Evolutionary conservation across 2,329 filamentous ascomycete genomes (phyloP).

Genomic region (Alternaria triticina): DNA sequence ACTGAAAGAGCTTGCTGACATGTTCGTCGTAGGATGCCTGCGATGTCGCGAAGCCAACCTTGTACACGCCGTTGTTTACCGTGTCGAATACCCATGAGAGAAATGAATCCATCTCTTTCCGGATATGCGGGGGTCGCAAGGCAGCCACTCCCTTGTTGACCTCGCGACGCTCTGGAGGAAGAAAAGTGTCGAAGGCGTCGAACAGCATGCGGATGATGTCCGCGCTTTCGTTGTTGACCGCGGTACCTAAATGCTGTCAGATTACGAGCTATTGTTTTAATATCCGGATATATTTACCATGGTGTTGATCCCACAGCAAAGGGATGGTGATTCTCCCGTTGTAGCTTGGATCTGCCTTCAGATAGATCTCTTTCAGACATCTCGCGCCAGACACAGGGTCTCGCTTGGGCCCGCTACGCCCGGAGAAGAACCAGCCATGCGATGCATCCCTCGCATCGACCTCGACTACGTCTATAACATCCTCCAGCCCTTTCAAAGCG

Average conservation of each 20-base stretch:
- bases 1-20: constrained; percentile 73
- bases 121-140: constrained; percentile 71
- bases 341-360: constrained; percentile 64
- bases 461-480: constrained; percentile 57
- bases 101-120: constrained; percentile 72
- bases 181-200: constrained; percentile 39
- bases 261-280: not conserved
- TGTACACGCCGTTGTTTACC: constrained; percentile 63
- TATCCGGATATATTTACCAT: constrained; percentile 24
- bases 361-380: constrained; percentile 70
- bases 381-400: constrained; percentile 42
- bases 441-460: constrained; percentile 44
- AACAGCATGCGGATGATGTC: constrained; percentile 46
- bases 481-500: constrained; percentile 58
- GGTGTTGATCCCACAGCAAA: constrained; percentile 73
- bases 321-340: constrained; percentile 77
- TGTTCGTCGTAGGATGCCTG: constrained; percentile 82
- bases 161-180: constrained; percentile 61
- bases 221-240: constrained; percentile 46
- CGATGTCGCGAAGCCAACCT: constrained; percentile 80
- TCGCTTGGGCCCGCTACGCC: constrained; percentile 29
- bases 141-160: constrained; percentile 60
- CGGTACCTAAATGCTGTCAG: constrained; percentile 30
- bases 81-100: constrained; percentile 80
- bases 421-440: constrained; percentile 45